A percentile compares a stretch with the other conserved stretches of the same genome.
phyloP scores from a whole-genome alignment of 805 yeast genomes.

The Candida boleticola region DNA sequence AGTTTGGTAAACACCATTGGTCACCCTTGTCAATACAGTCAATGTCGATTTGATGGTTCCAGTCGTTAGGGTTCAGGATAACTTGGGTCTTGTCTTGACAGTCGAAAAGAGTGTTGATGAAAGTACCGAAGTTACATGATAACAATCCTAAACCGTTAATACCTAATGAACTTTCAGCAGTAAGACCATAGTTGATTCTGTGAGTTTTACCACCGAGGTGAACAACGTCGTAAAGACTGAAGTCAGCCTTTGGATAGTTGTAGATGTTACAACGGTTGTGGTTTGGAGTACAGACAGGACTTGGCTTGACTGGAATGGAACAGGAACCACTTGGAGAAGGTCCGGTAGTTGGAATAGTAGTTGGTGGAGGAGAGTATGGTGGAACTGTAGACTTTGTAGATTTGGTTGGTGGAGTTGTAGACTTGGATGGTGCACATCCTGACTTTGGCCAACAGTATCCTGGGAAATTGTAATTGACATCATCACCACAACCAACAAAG shows the following conservation, averaged over 20 bases:
- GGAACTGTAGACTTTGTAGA: not conserved
- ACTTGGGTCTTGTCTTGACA: not conserved
- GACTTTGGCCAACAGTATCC: slow-evolving; percentile 5
- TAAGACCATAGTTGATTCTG: not conserved
- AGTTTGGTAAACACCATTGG: slow-evolving; percentile 2
- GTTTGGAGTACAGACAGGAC: not conserved
- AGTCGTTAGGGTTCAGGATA: not conserved
- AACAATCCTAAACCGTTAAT: not conserved
- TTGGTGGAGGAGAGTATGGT: not conserved
- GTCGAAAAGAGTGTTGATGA: not conserved
- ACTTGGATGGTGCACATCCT: not conserved
- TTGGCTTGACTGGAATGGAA: not conserved
- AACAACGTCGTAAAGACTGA: not conserved
- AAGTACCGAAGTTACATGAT: not conserved
- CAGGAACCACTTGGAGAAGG: not conserved
- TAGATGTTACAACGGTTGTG: not conserved
- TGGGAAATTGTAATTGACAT: slow-evolving; percentile 1
- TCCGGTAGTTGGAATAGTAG: not conserved
- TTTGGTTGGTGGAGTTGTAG: not conserved
- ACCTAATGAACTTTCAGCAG: not conserved
- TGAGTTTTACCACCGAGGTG: not conserved
- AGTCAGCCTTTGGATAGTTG: not conserved
- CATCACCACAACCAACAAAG: slow-evolving; percentile 2
- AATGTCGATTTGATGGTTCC: not conserved
- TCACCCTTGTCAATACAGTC: slow-evolving; percentile 2